A percentile compares a stretch with the other conserved stretches of the same genome.
phyloP scores from a whole-genome alignment of 2,329 filamentous ascomycete genomes.

The Exserohilum rostratum region DNA sequence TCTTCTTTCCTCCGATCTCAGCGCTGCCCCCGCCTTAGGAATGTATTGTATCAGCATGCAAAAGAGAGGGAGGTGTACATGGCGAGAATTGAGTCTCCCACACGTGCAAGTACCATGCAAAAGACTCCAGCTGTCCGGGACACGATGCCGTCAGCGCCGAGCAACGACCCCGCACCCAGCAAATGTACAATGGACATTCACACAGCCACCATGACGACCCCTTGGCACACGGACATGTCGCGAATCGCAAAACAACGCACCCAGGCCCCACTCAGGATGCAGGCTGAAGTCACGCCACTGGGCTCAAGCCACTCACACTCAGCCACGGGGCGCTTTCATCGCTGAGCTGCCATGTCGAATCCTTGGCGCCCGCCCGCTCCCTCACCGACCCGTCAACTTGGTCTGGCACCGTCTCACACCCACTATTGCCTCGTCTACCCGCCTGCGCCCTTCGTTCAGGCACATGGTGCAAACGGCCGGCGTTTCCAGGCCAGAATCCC shows the following conservation, averaged over 20 bases:
- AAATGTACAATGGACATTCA: too few relatives aligned
- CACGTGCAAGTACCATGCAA: too few relatives aligned
- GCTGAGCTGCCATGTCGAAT: constrained; percentile 7
- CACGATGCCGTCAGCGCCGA: too few relatives aligned
- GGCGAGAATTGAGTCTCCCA: too few relatives aligned
- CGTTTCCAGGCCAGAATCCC: constrained; percentile 21
- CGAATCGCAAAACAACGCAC: constrained; percentile 16
- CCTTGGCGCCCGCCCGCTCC: constrained; percentile 12
- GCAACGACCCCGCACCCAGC: too few relatives aligned
- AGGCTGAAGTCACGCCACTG: constrained; percentile 23
- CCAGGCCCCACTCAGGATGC: constrained; percentile 25
- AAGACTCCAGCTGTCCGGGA: too few relatives aligned
- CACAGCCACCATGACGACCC: not conserved
- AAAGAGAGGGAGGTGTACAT: too few relatives aligned
- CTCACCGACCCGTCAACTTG: not conserved
- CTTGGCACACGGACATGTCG: constrained; percentile 8
- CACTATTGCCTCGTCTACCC: too few relatives aligned
- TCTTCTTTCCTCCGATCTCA: not conserved
- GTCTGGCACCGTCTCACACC: constrained; percentile 3
- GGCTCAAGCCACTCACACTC: constrained; percentile 22
- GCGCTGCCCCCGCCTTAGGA: too few relatives aligned
- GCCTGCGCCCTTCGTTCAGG: not conserved
- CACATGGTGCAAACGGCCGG: not conserved
- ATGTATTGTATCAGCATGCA: too few relatives aligned
- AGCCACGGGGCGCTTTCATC: constrained; percentile 27